These are phyloP conservation scores for Epichloe festucae DNA, from an alignment of 2,329 filamentous ascomycete species.

Conservation along the genomic window DNA sequence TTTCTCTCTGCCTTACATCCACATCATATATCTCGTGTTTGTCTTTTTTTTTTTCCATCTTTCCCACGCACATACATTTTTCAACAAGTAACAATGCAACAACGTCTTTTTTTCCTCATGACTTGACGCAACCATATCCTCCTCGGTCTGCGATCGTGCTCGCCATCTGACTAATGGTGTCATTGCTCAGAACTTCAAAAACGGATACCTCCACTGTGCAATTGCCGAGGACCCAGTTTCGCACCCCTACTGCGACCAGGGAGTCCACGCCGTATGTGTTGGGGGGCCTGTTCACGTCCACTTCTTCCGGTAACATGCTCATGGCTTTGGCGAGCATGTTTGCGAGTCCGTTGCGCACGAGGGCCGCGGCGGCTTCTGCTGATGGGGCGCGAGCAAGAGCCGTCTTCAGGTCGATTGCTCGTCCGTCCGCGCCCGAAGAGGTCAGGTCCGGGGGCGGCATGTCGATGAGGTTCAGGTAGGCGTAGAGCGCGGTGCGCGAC, in stretches of 20 bases:
- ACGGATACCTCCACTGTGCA: conserved; percentile 31
- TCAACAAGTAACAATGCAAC: neutral
- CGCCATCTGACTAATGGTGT: conserved; percentile 26
- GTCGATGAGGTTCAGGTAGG: conserved; percentile 35
- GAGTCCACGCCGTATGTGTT: conserved; percentile 39
- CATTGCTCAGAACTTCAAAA: conserved; percentile 33
- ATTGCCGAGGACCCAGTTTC: conserved; percentile 36
- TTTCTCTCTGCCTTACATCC: neutral
- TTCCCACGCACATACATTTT: neutral
- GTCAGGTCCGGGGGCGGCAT: conserved; percentile 21
- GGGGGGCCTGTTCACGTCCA: conserved; percentile 29
- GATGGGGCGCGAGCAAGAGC: conserved; percentile 19
- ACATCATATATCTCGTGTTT: neutral
- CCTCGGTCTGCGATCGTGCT: conserved; percentile 22
- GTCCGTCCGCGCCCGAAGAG: conserved; percentile 5
- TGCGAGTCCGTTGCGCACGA: conserved; percentile 24
- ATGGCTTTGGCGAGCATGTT: conserved; percentile 30
- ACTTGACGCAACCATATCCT: conserved; percentile 11
- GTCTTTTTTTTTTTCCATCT: neutral
- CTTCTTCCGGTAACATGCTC: conserved; percentile 30
- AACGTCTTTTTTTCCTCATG: neutral
- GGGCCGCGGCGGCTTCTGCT: conserved; percentile 16
- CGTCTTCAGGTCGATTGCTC: conserved; percentile 17
- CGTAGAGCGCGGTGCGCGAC: conserved; percentile 35
- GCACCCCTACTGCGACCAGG: conserved; percentile 38